phyloP scores from a whole-genome alignment of 495 filamentous ascomycete genomes.

The Hypomontagnella monticulosa region DNA sequence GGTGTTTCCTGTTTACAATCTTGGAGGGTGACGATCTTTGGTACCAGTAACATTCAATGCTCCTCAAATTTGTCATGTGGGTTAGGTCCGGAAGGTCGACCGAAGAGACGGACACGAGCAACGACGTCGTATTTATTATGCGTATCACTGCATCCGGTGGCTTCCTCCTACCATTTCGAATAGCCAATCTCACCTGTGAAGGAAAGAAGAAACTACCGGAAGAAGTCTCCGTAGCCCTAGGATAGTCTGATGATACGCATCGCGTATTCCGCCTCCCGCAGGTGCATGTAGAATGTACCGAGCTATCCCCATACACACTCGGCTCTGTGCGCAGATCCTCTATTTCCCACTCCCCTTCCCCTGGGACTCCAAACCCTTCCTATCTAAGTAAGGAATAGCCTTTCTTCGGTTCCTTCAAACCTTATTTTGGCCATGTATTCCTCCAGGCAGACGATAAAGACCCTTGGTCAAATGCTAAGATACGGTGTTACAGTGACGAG shows the following conservation, averaged over 20 bases:
- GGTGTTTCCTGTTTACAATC: neutral
- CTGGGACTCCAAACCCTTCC: neutral
- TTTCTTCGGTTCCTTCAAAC: slow-evolving; percentile 1
- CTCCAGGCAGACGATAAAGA: slow-evolving; percentile 8
- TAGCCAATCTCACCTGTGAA: slow-evolving; percentile 24
- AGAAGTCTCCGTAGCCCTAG: slow-evolving; percentile 1
- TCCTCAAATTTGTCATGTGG: slow-evolving; percentile 19
- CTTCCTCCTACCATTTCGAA: slow-evolving; percentile 9
- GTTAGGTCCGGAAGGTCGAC: slow-evolving; percentile 5
- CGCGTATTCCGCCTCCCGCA: slow-evolving; percentile 10
- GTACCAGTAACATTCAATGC: slow-evolving; percentile 4
- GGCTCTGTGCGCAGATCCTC: slow-evolving; percentile 10
- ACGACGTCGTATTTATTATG: slow-evolving; percentile 33
- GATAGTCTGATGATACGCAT: slow-evolving; percentile 28
- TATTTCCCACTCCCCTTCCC: slow-evolving; percentile 2
- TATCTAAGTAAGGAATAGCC: neutral
- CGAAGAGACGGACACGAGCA: slow-evolving; percentile 11
- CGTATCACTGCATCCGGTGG: slow-evolving; percentile 24
- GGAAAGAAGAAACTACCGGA: neutral
- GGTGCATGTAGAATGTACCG: slow-evolving; percentile 20
- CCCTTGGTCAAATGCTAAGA: slow-evolving; percentile 5
- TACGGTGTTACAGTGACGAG: slow-evolving; percentile 2
- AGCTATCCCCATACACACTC: slow-evolving; percentile 23
- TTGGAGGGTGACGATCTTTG: slow-evolving; percentile 25
- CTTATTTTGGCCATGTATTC: slow-evolving; percentile 14